These are phyloP conservation scores for Cystobasidiaceae sp. DNA, from an alignment of 1,284 basidiomycete species.

Conservation along the genomic window DNA sequence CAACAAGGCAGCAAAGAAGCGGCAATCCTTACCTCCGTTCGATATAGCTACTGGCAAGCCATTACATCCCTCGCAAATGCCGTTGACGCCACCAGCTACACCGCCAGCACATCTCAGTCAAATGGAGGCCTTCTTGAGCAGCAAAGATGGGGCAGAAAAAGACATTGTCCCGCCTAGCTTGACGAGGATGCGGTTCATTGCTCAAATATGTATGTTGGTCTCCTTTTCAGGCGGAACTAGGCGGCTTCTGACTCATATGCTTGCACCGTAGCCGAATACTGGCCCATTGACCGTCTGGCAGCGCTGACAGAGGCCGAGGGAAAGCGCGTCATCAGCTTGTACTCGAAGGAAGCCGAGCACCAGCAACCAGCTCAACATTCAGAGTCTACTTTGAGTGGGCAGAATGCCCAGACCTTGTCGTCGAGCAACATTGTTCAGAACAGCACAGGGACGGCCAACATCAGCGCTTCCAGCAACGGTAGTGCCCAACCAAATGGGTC, in stretches of 20 bases:
- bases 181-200: conserved; percentile 48
- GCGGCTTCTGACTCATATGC: not conserved
- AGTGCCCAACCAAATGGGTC: too few relatives aligned
- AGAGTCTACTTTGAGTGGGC: too few relatives aligned
- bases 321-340: conserved; percentile 54
- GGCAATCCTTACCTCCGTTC: not conserved
- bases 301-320: conserved; percentile 65
- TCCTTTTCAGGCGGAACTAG: not conserved
- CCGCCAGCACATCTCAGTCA: conserved; percentile 17
- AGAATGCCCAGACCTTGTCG: too few relatives aligned
- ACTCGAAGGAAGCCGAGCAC: conserved; percentile 37
- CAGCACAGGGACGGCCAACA: too few relatives aligned
- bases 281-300: conserved; percentile 74
- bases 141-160: not conserved
- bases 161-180: conserved; percentile 1
- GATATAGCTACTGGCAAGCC: not conserved
- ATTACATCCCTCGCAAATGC: conserved; percentile 14
- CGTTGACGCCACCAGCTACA: conserved; percentile 32
- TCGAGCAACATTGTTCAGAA: too few relatives aligned
- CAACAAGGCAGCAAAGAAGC: not conserved
- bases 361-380: too few relatives aligned
- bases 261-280: conserved; percentile 73
- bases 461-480: too few relatives aligned
- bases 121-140: conserved; percentile 13
- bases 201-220: conserved; percentile 42